Evolutionary conservation across 768 basidiomycete species (phyloP), one percentile per base, ranked within the genome.

Genomic region (Neoboletus magnificus): DNA sequence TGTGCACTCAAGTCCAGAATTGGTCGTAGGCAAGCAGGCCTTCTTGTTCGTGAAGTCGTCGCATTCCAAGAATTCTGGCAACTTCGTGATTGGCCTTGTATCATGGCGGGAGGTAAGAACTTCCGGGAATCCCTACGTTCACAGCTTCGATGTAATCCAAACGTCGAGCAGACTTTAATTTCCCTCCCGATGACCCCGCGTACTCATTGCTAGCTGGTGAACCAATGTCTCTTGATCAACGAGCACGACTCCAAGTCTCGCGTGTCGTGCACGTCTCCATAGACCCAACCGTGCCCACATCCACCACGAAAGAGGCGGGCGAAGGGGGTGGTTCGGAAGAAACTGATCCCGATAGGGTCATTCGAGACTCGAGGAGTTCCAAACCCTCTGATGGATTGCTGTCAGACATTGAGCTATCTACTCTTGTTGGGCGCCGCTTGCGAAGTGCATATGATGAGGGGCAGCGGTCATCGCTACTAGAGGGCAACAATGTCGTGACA

Each of bases 21-120:
- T 50, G 16, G 46, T 36, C 36, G 42, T 60, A 90, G 93, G 70
- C 96, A 98, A 75, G 80, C 81, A 1, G 83, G 80, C 2, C 84
- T 98, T 55, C 71, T 98, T 2, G 61, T 89, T 29, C 82, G 87
- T 35, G 85, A 89, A 65, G 79, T 84, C 11, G 46, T 71, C 25
- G 72, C 71, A 33, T 91, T 91, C 61, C 78, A 82, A 61, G 64
- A 77, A 5, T 77, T 76, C 3, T 66, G 77, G 55, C 57, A 67
- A 15, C 69, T 73, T 40, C 65, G 69, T 1, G 57, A 77, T 43
- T 96, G 93, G 93, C 89, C 93, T 0, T 86, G 86, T 54, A 75
- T 95, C 53, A 74, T 97, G 37, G 84, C 89, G 0, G 95, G 95
- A 68, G 94, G 95, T 91, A 67, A 63, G 46, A 25, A 18, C n/a